These are phyloP conservation scores for Neurospora sp. DNA, from an alignment of 495 filamentous ascomycete species.

Conservation along the genomic window DNA sequence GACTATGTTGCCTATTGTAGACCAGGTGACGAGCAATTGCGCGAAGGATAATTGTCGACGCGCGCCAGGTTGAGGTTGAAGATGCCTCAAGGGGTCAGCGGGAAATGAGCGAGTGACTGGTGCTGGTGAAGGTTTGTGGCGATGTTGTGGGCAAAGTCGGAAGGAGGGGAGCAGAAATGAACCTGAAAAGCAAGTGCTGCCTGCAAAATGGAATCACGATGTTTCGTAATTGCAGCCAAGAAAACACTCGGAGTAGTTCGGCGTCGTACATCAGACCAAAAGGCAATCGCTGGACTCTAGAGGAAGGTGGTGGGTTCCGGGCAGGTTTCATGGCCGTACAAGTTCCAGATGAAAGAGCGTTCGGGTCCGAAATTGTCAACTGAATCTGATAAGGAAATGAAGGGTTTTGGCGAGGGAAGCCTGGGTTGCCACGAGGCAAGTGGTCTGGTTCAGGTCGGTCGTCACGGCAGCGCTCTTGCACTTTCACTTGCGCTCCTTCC, in stretches of 20 bases:
- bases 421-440: not conserved
- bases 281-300: not conserved
- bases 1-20: not conserved
- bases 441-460: not conserved
- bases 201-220: not conserved
- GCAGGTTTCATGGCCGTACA: not conserved
- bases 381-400: not conserved
- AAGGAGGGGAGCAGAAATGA: not conserved
- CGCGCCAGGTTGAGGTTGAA: not conserved
- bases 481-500: not conserved
- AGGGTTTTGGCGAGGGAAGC: not conserved
- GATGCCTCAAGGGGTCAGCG: not conserved
- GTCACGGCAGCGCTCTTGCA: not conserved
- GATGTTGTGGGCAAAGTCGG: not conserved
- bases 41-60: not conserved
- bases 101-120: not conserved
- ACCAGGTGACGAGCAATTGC: not conserved
- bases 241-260: not conserved
- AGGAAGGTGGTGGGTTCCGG: not conserved
- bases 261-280: not conserved
- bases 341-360: not conserved
- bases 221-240: not conserved
- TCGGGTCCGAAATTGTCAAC: not conserved
- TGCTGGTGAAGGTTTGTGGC: not conserved
- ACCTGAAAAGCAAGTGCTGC: not conserved